Conservation (phyloP, 768 basidiomycete species). For the Panus rudis region DNA sequence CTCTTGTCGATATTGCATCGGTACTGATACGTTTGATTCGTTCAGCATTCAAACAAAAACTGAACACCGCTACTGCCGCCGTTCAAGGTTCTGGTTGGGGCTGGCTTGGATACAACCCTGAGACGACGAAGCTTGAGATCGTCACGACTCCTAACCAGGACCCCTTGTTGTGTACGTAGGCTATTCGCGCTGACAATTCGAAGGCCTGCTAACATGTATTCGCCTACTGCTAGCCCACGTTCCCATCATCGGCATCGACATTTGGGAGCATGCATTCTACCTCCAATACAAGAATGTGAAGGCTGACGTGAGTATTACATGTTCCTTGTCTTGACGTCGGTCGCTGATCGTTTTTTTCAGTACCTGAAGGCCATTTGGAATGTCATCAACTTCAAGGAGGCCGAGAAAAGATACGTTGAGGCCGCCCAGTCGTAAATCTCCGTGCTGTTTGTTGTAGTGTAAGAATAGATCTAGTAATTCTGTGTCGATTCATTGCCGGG, state of each 20-base stretch:
- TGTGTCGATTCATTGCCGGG: no score
- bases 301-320: conserved; percentile 64
- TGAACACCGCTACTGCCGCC: conserved; percentile 83
- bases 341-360: conserved; percentile 31
- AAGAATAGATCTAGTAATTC: no score
- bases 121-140: conserved; percentile 73
- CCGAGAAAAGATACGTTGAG: conserved; percentile 50
- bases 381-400: conserved; percentile 94
- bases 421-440: conserved; percentile 31
- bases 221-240: conserved; percentile 51
- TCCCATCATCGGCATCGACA: conserved; percentile 93
- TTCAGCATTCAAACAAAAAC: conserved; percentile 67
- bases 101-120: conserved; percentile 79
- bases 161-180: conserved; percentile 62
- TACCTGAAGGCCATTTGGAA: conserved; percentile 95
- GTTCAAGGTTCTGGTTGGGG: conserved; percentile 99
- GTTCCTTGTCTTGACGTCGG: not conserved
- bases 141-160: conserved; percentile 96
- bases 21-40: not conserved
- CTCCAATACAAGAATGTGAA: conserved; percentile 86
- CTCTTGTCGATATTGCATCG: not conserved
- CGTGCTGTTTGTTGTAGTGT: no score
- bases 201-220: conserved; percentile 3
- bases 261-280: conserved; percentile 78
- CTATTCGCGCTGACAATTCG: not conserved